Conservation (phyloP, 2,329 filamentous ascomycete species). For the Colletotrichum abscissum region DNA sequence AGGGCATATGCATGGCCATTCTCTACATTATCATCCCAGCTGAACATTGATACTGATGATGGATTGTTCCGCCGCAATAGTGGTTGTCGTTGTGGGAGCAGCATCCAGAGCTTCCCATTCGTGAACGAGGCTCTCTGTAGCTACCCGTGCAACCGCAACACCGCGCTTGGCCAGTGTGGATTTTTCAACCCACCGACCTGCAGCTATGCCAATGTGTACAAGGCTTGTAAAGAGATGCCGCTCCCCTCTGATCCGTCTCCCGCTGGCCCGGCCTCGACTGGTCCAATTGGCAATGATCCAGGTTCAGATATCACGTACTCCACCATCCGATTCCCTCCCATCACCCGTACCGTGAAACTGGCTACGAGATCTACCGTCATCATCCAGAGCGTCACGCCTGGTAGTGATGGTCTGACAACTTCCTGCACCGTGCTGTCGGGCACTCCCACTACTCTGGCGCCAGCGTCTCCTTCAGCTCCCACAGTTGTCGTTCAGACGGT, state of each 20-base stretch:
- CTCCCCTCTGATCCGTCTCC: neutral
- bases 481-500: slow-evolving; percentile 19
- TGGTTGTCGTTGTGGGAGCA: slow-evolving; percentile 30
- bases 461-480: neutral
- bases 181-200: slow-evolving; percentile 2
- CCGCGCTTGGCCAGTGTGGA: slow-evolving; percentile 17
- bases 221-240: slow-evolving; percentile 12
- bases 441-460: neutral
- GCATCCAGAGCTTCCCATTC: neutral
- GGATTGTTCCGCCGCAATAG: neutral
- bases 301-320: slow-evolving; percentile 10
- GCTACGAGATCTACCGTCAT: slow-evolving; percentile 16
- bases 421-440: neutral
- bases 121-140: slow-evolving; percentile 27
- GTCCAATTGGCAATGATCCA: neutral
- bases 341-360: slow-evolving; percentile 26
- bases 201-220: slow-evolving; percentile 28
- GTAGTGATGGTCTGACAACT: neutral
- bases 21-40: neutral
- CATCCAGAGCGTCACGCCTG: slow-evolving; percentile 4
- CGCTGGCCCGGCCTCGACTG: neutral
- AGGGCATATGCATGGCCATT: neutral
- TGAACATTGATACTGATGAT: neutral
- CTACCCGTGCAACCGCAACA: slow-evolving; percentile 16
- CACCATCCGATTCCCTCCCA: slow-evolving; percentile 20